Evolutionary conservation across 768 basidiomycete species (phyloP).

Genomic region (Pisolithus marmoratus): DNA sequence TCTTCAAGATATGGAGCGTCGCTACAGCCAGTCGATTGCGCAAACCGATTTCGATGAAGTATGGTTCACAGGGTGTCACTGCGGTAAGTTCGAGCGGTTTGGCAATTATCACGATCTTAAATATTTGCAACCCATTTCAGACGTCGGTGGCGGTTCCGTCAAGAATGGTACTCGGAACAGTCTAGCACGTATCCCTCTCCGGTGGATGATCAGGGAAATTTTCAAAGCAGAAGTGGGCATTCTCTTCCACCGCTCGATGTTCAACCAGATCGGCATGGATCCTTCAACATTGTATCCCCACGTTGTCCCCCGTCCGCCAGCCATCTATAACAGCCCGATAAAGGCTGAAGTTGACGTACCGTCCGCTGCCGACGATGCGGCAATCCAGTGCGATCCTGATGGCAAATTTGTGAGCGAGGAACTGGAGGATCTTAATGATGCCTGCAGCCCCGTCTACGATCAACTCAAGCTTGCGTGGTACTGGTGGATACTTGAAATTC

Average conservation of each 20-base stretch:
- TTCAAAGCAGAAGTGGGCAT: conserved; percentile 54
- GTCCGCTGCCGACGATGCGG: conserved; percentile 4
- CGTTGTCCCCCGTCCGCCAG: conserved; percentile 38
- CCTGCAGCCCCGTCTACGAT: conserved; percentile 45
- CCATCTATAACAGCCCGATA: conserved; percentile 23
- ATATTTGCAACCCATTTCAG: conserved; percentile 27
- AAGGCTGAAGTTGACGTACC: conserved; percentile 19
- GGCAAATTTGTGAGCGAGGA: conserved; percentile 41
- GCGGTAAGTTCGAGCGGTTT: conserved; percentile 37
- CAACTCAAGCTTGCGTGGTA: conserved; percentile 37
- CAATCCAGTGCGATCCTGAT: not conserved
- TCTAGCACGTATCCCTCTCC: conserved; percentile 65
- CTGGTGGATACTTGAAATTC: conserved; percentile 61
- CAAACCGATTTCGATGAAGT: conserved; percentile 67
- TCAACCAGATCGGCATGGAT: conserved; percentile 43
- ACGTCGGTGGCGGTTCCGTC: conserved; percentile 72
- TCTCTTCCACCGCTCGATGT: conserved; percentile 44
- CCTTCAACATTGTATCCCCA: conserved; percentile 39
- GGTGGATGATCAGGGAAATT: conserved; percentile 73
- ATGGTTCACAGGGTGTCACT: conserved; percentile 76
- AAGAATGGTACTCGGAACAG: conserved; percentile 49
- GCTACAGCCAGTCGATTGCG: conserved; percentile 30
- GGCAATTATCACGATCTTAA: not conserved
- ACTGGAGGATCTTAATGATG: conserved; percentile 55
- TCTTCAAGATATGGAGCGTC: conserved; percentile 34